Base-by-base conservation (phyloP, 2,329 filamentous ascomycete species). In the Alternaria angustiovoidea region DNA sequence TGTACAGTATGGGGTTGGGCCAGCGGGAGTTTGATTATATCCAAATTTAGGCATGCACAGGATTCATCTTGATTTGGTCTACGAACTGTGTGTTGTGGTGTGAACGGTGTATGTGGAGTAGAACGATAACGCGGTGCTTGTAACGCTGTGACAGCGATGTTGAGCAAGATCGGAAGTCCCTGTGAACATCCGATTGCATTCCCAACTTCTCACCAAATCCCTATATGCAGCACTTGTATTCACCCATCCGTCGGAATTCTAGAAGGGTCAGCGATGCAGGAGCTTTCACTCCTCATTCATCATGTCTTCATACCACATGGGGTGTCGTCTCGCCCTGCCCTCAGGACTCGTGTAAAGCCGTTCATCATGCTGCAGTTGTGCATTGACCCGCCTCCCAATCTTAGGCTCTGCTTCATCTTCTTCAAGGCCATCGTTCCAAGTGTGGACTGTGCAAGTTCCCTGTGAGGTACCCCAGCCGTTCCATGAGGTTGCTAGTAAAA, bases 391-490 rank as follows among this genome's bases (percentile, higher is more conserved):
- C 30, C 73, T 63, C 3, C 75, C 73, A 54, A 79, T 56, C 61
- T 68, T 69, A 2, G 76, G 76, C 43, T 78, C 74, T 1, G 70
- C 77, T 47, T 79, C 89, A 59, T 93, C 90, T 66, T 93, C 91
- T 0, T 85, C 82, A 1, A 82, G 75, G 0, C 84, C 84, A 65
- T 93, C 89, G 62, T 93, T 93, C 84, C 89, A 95, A 1, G 87
- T 87, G 74, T 96, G 93, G 18, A 94, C 77, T 0, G 90, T 90
- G 64, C 91, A 93, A 1, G 92, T 94, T 12, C 91, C 92, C 16
- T 87, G 84, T 0, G 88, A 85, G 76, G 90, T 88, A 48, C 88
- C 89, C 80, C 88, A 91, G 22, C 91, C 91, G 67, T 94, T 94
- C 89, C 92, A 93, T 0, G 89, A 88, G 8, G 93, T 95, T 39